These are phyloP conservation scores for Sugiyamaella pinicola DNA, from an alignment of 1,139 yeast genomes.

Conservation along the genomic window DNA sequence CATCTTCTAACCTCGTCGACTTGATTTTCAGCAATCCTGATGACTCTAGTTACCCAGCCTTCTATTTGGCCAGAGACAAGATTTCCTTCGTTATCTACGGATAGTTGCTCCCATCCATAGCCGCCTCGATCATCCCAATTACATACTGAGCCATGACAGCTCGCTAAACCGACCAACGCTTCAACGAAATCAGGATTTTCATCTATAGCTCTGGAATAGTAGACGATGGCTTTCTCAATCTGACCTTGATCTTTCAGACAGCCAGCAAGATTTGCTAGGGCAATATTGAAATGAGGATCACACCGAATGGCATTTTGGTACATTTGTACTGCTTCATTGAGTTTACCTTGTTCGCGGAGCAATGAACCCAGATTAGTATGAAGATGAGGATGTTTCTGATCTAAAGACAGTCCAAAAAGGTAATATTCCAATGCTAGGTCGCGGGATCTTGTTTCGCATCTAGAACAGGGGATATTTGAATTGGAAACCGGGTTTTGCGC, in stretches of 20 bases:
- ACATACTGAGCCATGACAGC: slow-evolving; percentile 40
- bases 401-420: slow-evolving; percentile 40
- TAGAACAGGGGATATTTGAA: slow-evolving; percentile 20
- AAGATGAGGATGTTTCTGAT: slow-evolving; percentile 41
- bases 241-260: slow-evolving; percentile 42
- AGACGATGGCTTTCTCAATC: slow-evolving; percentile 38
- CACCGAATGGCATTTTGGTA: slow-evolving; percentile 40
- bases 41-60: slow-evolving; percentile 39
- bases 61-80: slow-evolving; percentile 30
- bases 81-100: slow-evolving; percentile 37
- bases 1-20: slow-evolving; percentile 34
- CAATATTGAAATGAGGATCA: slow-evolving; percentile 41
- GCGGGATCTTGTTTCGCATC: slow-evolving; percentile 19
- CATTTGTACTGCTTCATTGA: slow-evolving; percentile 39
- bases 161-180: slow-evolving; percentile 42
- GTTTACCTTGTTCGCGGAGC: slow-evolving; percentile 40
- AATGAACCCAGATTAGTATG: slow-evolving; percentile 43
- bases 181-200: slow-evolving; percentile 40
- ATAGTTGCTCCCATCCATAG: slow-evolving; percentile 37
- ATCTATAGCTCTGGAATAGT: slow-evolving; percentile 39
- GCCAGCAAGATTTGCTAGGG: slow-evolving; percentile 41
- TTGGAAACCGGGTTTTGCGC: slow-evolving; percentile 13
- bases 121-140: slow-evolving; percentile 43
- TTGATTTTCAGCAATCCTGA: slow-evolving; percentile 36
- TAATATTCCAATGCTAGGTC: slow-evolving; percentile 39